Conservation (phyloP, 139 green algal species). For the Chlamydomonas incerta region DNA sequence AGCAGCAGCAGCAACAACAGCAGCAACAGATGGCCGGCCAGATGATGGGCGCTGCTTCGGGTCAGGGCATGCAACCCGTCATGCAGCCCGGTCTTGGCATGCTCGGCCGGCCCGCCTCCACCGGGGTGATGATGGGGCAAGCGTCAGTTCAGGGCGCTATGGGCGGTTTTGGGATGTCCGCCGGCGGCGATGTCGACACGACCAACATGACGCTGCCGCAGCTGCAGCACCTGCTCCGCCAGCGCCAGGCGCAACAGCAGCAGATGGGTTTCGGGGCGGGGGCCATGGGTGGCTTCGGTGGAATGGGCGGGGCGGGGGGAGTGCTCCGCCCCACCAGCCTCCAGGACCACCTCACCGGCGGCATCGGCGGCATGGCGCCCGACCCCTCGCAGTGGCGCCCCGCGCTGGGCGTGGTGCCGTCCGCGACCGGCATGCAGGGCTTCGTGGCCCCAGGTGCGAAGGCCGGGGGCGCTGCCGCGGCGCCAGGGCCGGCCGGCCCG, state of each 20-base stretch:
- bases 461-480: too few species aligned
- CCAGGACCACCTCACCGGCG: constrained; percentile 11
- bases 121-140: not conserved
- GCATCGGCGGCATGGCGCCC: not conserved
- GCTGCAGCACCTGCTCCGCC: constrained; percentile 11
- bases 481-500: too few species aligned
- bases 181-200: not conserved
- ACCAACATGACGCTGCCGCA: constrained; percentile 8
- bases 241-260: constrained; percentile 16
- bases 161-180: not conserved
- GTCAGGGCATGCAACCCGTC: not conserved
- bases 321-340: constrained; percentile 14
- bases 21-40: not conserved
- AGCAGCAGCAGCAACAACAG: not conserved
- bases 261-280: not conserved
- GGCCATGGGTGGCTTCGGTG: not conserved
- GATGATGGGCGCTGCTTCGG: not conserved
- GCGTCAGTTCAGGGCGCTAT: too few species aligned
- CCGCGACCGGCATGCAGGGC: not conserved
- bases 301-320: not conserved
- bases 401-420: not conserved
- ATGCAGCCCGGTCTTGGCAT: not conserved
- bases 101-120: not conserved
- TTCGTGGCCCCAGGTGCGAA: not conserved
- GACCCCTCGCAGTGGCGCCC: constrained; percentile 3